A percentile compares a stretch with the other conserved stretches of the same genome.
phyloP scores from a whole-genome alignment of 1,139 yeast genomes.

The Candida pseudoviswanathii region DNA sequence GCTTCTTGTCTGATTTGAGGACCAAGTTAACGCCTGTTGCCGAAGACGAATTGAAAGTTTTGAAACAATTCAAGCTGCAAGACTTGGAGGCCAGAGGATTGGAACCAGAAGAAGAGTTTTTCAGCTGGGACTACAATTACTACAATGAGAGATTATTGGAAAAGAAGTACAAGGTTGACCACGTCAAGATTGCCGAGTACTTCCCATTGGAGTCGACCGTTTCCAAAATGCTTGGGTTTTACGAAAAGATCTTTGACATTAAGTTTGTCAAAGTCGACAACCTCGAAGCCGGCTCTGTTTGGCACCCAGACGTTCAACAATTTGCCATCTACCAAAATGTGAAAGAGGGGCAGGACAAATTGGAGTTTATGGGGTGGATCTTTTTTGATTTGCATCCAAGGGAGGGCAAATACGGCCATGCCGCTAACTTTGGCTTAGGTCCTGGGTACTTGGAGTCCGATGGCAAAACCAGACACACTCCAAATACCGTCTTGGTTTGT shows the following conservation, averaged over 20 bases:
- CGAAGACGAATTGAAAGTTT: constrained; percentile 48
- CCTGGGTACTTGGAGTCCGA: constrained; percentile 59
- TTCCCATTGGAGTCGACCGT: constrained; percentile 76
- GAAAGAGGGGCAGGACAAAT: constrained; percentile 40
- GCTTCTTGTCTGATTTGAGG: constrained; percentile 63
- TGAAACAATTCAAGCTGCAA: constrained; percentile 55
- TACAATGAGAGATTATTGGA: constrained; percentile 68
- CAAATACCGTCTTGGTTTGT: constrained; percentile 80
- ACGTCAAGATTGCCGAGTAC: constrained; percentile 70
- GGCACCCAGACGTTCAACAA: constrained; percentile 82
- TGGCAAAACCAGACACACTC: constrained; percentile 56
- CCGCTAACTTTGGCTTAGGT: constrained; percentile 74
- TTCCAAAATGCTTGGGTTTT: constrained; percentile 65
- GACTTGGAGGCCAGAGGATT: constrained; percentile 51
- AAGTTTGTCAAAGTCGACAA: constrained; percentile 58
- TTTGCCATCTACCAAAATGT: constrained; percentile 69
- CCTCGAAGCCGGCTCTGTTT: constrained; percentile 35
- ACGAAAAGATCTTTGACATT: constrained; percentile 66
- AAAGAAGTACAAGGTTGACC: constrained; percentile 69
- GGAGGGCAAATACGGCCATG: constrained; percentile 84
- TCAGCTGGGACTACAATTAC: constrained; percentile 74
- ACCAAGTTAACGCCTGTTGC: constrained; percentile 62
- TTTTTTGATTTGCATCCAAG: constrained; percentile 85
- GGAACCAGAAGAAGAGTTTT: constrained; percentile 45
- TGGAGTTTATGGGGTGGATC: constrained; percentile 76